These are phyloP conservation scores for Tylopilus balloui DNA, from an alignment of 768 basidiomycete species.

Conservation along the genomic window DNA sequence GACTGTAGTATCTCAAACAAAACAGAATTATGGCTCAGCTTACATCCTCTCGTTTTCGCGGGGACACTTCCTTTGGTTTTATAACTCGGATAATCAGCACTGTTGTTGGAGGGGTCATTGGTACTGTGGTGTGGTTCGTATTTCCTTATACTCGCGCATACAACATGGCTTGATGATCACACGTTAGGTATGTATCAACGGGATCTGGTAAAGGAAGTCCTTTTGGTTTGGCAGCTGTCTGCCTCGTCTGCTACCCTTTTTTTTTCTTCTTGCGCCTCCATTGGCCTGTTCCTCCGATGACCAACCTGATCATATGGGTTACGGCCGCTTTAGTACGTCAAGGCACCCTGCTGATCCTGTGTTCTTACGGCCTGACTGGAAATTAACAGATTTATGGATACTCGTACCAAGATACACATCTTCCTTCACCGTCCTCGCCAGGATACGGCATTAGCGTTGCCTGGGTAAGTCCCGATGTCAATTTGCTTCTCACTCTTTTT, in stretches of 20 bases:
- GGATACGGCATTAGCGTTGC: slow-evolving; percentile 62
- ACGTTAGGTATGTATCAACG: slow-evolving; percentile 61
- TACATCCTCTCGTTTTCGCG: slow-evolving; percentile 65
- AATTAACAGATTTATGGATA: slow-evolving; percentile 58
- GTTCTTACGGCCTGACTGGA: background rate
- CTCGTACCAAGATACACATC: slow-evolving; percentile 61
- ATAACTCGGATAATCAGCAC: slow-evolving; percentile 59
- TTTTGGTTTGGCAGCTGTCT: slow-evolving; percentile 66
- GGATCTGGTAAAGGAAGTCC: slow-evolving; percentile 56
- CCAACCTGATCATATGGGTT: slow-evolving; percentile 62
- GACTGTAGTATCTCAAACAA: background rate
- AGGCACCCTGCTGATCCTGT: background rate
- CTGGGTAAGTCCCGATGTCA: slow-evolving; percentile 45
- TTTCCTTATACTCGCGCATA: background rate
- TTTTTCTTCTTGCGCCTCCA: slow-evolving; percentile 67
- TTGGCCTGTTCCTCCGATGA: slow-evolving; percentile 69
- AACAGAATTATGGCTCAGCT: slow-evolving; percentile 71
- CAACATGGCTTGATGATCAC: background rate
- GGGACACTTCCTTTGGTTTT: slow-evolving; percentile 69
- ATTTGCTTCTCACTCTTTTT: background rate
- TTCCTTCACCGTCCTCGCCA: slow-evolving; percentile 43
- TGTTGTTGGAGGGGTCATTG: slow-evolving; percentile 58
- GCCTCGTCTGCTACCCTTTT: slow-evolving; percentile 66
- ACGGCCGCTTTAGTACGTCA: slow-evolving; percentile 53
- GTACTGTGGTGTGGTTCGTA: slow-evolving; percentile 62